A percentile compares a stretch with the other conserved stretches of the same genome.
Conservation (phyloP, 1,284 basidiomycete genomes). For the Ceratobasidium papillatum region DNA sequence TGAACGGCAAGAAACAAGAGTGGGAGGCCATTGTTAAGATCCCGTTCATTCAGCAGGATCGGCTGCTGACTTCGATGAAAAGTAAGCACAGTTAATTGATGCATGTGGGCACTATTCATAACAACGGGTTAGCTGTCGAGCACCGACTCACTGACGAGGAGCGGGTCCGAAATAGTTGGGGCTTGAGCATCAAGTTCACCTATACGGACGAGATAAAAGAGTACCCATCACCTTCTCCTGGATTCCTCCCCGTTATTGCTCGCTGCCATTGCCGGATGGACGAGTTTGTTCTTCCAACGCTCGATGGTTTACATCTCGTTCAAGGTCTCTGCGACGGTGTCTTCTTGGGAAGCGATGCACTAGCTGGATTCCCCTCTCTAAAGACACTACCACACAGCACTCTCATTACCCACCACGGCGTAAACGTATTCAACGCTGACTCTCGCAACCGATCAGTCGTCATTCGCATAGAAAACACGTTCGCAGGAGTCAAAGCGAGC, state of each 20-base stretch:
- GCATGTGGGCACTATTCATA: not conserved
- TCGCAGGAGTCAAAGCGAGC: constrained; percentile 72
- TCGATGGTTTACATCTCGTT: constrained; percentile 87
- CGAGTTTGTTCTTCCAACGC: constrained; percentile 85
- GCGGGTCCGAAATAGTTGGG: constrained; percentile 76
- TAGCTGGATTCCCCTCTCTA: constrained; percentile 96
- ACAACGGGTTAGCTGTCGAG: constrained; percentile 66
- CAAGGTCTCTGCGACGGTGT: constrained; percentile 91
- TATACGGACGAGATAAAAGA: constrained; percentile 71
- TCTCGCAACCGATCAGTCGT: constrained; percentile 93
- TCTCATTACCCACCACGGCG: constrained; percentile 82
- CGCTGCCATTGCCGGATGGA: constrained; percentile 83
- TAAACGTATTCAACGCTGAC: constrained; percentile 93
- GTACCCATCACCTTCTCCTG: constrained; percentile 91
- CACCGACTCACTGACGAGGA: constrained; percentile 83
- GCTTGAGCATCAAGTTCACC: constrained; percentile 81
- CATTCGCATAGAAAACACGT: constrained; percentile 80
- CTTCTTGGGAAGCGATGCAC: constrained; percentile 81
- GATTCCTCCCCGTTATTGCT: constrained; percentile 92
- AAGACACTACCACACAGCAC: constrained; percentile 87
- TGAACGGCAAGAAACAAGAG: constrained; percentile 98
- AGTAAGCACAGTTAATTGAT: constrained; percentile 56
- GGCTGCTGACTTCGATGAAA: constrained; percentile 84
- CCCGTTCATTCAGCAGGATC: constrained; percentile 91
- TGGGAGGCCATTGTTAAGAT: constrained; percentile 99